Evolutionary conservation across 2,329 filamentous ascomycete genomes (phyloP).

Genomic region (Lojkania enalia): DNA sequence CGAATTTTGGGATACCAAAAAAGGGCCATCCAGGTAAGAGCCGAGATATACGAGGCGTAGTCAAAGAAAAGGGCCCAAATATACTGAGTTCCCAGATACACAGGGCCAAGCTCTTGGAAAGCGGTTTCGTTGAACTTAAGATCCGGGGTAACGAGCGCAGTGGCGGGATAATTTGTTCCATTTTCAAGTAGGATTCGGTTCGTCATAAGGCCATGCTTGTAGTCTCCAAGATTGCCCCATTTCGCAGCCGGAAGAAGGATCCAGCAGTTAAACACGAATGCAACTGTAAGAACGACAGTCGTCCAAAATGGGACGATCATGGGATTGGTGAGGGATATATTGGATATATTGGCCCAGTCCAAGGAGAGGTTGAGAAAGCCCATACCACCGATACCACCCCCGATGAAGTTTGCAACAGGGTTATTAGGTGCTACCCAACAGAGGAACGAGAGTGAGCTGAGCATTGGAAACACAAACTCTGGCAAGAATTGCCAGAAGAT

Average conservation of each 20-base stretch:
- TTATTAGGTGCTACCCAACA: slow-evolving; percentile 67
- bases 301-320: slow-evolving; percentile 62
- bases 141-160: slow-evolving; percentile 48
- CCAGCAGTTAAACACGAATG: slow-evolving; percentile 62
- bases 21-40: slow-evolving; percentile 61
- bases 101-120: slow-evolving; percentile 54
- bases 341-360: slow-evolving; percentile 65
- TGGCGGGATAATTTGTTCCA: slow-evolving; percentile 52
- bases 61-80: slow-evolving; percentile 64
- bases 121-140: slow-evolving; percentile 55
- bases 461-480: slow-evolving; percentile 63
- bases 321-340: slow-evolving; percentile 47
- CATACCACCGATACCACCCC: slow-evolving; percentile 64
- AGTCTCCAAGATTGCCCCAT: slow-evolving; percentile 58
- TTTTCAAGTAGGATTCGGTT: slow-evolving; percentile 59
- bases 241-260: slow-evolving; percentile 62
- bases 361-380: slow-evolving; percentile 63
- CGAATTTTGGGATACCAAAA: slow-evolving; percentile 58
- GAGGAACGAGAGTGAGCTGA: slow-evolving; percentile 63
- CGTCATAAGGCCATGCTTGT: slow-evolving; percentile 60
- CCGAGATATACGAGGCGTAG: slow-evolving; percentile 62
- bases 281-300: slow-evolving; percentile 59
- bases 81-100: slow-evolving; percentile 62
- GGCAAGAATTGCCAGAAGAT: slow-evolving; percentile 66
- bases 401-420: slow-evolving; percentile 62